Conservation (phyloP, 768 basidiomycete genomes). For the Arthromyces matolae region DNA sequence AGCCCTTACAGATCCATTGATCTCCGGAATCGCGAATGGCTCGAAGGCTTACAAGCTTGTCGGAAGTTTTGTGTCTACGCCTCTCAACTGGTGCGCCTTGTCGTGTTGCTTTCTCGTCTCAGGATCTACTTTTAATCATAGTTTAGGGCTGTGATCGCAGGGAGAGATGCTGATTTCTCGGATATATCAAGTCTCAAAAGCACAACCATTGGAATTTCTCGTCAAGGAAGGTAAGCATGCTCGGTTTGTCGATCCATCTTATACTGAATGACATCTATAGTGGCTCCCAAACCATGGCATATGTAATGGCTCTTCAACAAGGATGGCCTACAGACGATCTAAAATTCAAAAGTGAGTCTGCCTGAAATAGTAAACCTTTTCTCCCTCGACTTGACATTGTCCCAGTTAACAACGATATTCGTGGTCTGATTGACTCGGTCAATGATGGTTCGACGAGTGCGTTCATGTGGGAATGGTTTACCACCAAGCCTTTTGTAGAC, state of each 20-base stretch:
- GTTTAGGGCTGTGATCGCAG: slow-evolving; percentile 88
- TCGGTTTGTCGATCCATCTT: neutral
- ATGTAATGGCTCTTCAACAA: slow-evolving; percentile 87
- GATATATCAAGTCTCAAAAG: slow-evolving; percentile 71
- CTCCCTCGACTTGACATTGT: neutral
- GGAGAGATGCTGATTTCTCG: slow-evolving; percentile 67
- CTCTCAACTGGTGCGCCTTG: slow-evolving; percentile 71
- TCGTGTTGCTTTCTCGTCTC: too few species aligned
- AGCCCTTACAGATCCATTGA: slow-evolving; percentile 86
- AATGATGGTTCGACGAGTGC: slow-evolving; percentile 86
- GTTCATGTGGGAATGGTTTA: slow-evolving; percentile 97
- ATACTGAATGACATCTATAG: slow-evolving; percentile 29
- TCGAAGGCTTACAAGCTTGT: slow-evolving; percentile 86
- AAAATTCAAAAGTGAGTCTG: slow-evolving; percentile 62
- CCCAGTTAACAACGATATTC: slow-evolving; percentile 78
- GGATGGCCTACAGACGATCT: slow-evolving; percentile 67
- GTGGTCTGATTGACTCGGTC: slow-evolving; percentile 78
- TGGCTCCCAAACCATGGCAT: slow-evolving; percentile 93
- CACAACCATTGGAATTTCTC: slow-evolving; percentile 84
- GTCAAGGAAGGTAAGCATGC: slow-evolving; percentile 69
- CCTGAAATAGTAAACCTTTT: neutral
- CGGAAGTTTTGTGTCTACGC: slow-evolving; percentile 87
- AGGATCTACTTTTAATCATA: neutral
- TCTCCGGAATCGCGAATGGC: slow-evolving; percentile 90
- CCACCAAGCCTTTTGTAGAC: slow-evolving; percentile 69